Base-by-base conservation (phyloP, 805 yeast genomes). In the Cyberlindnera nakhonratchasimensis region DNA sequence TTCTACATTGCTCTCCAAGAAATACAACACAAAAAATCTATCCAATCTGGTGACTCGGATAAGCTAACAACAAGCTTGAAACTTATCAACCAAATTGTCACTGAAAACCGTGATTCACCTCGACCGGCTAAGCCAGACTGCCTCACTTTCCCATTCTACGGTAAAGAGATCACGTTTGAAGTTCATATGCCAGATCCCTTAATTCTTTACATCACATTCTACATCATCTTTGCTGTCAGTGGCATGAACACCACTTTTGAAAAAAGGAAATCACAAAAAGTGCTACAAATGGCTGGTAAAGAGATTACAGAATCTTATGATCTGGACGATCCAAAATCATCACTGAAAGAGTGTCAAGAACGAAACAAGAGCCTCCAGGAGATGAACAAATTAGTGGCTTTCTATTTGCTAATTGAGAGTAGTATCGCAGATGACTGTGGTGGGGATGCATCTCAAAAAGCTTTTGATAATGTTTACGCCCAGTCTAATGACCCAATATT, bases 181-280 rank as follows among this genome's bases (percentile, higher is more conserved):
- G 20, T 38, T 20, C 8, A 29, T 8, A 11, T 29, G 6, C 28
- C 36, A n/a, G 23, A 30, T 10, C 17, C 26, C 13, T 5, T 23
- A 16, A 11, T 9, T 5, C n/a, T 29, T 3, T 20, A 20, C 11
- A 31, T 34, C 18, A n/a, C 21, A 3, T 41, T 35, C 24, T 43
- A 25, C 28, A 8, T 43, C 12, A n/a, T 43, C 13, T 45, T 40
- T 42, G 56, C 53, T 0, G 26, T 50, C 1, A 34, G 48, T 7
- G 37, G 29, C 0, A 19, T 53, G 19, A 45, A 52, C 18, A 20
- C 44, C 1, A 47, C 59, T 6, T 53, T 45, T 42, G 56, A 53
- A 16, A 50, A 49, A 16, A 47, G 61, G 35, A 54, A 47, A 28
- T 49, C 59, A 2, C 16, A 13, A n/a, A 44, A 37, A 13, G 34